These are phyloP conservation scores for Claviceps maximensis DNA, from an alignment of 2,329 filamentous ascomycete genomes.

Conservation along the genomic window DNA sequence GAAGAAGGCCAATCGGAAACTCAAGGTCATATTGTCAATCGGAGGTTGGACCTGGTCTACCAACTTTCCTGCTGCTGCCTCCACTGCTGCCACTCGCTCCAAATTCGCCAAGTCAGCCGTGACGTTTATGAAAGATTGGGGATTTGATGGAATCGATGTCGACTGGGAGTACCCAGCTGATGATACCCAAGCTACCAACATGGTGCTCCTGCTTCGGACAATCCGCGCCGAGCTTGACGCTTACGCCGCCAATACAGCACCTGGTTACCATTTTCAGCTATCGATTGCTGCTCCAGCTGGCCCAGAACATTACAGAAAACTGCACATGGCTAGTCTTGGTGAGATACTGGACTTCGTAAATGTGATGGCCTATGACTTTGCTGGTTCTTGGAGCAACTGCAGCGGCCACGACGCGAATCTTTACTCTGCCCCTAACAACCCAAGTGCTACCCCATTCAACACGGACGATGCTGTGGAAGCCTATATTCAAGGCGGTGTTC, in stretches of 20 bases:
- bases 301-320: slow-evolving; percentile 31
- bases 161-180: slow-evolving; percentile 28
- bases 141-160: slow-evolving; percentile 38
- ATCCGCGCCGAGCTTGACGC: slow-evolving; percentile 34
- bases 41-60: slow-evolving; percentile 76
- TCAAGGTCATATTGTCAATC: slow-evolving; percentile 69
- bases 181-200: slow-evolving; percentile 27
- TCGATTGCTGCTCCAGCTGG: slow-evolving; percentile 41
- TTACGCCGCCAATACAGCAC: slow-evolving; percentile 30
- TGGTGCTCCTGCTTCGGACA: slow-evolving; percentile 30
- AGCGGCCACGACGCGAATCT: slow-evolving; percentile 64
- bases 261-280: slow-evolving; percentile 38
- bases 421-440: slow-evolving; percentile 39
- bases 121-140: slow-evolving; percentile 57
- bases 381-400: slow-evolving; percentile 54
- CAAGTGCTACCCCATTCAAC: slow-evolving; percentile 53
- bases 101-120: slow-evolving; percentile 60
- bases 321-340: slow-evolving; percentile 36
- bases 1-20: slow-evolving; percentile 63
- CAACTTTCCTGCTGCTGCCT: slow-evolving; percentile 58
- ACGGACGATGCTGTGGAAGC: slow-evolving; percentile 50
- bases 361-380: slow-evolving; percentile 68
- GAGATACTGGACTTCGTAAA: slow-evolving; percentile 42
- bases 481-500: slow-evolving; percentile 52
- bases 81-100: slow-evolving; percentile 45